phyloP scores from a whole-genome alignment of 441 rosid species.

The Eruca vesicaria region DNA sequence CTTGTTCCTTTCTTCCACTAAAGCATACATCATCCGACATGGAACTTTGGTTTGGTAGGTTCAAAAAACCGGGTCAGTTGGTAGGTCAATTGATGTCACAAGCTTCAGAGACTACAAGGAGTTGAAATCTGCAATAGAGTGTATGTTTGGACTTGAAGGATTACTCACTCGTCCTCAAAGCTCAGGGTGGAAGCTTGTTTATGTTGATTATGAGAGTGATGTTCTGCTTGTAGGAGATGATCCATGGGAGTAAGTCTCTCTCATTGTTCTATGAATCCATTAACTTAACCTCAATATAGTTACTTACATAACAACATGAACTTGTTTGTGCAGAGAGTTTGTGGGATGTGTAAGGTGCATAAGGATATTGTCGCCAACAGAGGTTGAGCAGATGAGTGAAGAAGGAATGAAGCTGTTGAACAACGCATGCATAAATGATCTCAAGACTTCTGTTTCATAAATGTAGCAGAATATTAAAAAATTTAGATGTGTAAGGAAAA shows the following conservation, averaged over 20 bases:
- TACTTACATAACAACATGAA: neutral
- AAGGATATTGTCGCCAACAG: slow-evolving; percentile 90
- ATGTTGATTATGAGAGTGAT: slow-evolving; percentile 95
- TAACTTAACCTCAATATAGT: neutral
- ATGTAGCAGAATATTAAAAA: neutral
- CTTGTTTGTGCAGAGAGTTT: slow-evolving; percentile 62
- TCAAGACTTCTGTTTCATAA: slow-evolving; percentile 40
- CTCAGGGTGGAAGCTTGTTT: slow-evolving; percentile 93
- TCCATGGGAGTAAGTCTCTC: slow-evolving; percentile 88
- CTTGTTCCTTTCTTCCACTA: neutral
- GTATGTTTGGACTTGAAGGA: slow-evolving; percentile 95
- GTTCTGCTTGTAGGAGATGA: slow-evolving; percentile 97
- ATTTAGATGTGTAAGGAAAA: neutral
- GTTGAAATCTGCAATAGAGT: slow-evolving; percentile 78
- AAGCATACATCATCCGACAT: neutral
- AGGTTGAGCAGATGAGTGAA: slow-evolving; percentile 98
- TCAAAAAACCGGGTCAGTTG: slow-evolving; percentile 96
- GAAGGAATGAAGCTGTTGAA: slow-evolving; percentile 96
- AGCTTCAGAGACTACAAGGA: slow-evolving; percentile 81
- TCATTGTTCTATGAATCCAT: neutral
- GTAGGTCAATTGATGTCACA: slow-evolving; percentile 93
- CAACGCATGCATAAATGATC: slow-evolving; percentile 61
- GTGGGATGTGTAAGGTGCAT: slow-evolving; percentile 97
- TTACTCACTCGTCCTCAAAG: slow-evolving; percentile 77
- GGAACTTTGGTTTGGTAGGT: slow-evolving; percentile 48